A percentile compares a stretch with the other conserved stretches of the same genome.
Conservation (phyloP, 805 yeast species). For the Clavispora phyllophila region DNA sequence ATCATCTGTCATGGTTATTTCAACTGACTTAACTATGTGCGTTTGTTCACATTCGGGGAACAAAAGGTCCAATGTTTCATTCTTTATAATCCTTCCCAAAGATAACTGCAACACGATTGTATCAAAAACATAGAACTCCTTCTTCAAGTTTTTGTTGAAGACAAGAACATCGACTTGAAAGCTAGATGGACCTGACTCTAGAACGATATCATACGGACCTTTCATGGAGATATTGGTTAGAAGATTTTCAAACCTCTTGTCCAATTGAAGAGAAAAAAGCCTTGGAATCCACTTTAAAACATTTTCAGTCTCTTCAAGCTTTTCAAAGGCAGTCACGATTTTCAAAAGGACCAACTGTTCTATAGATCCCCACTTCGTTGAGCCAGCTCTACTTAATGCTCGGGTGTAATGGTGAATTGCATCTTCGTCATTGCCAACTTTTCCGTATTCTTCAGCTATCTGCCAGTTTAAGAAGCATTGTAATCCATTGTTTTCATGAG, state of each 20-base stretch:
- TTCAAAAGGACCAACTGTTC: constrained; percentile 28
- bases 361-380: constrained; percentile 35
- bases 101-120: constrained; percentile 13
- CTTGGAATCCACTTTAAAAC: not conserved
- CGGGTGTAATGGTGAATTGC: constrained; percentile 20
- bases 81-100: not conserved
- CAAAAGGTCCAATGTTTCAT: not conserved
- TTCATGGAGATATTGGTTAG: not conserved
- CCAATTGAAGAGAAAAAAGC: not conserved
- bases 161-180: constrained; percentile 16
- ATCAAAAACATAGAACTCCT: constrained; percentile 16
- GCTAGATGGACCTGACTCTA: not conserved
- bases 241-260: not conserved
- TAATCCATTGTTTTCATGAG: not conserved
- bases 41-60: not conserved
- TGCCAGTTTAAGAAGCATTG: constrained; percentile 29
- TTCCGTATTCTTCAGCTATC: constrained; percentile 45
- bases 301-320: not conserved
- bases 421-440: constrained; percentile 5
- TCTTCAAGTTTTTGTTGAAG: constrained; percentile 6
- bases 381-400: constrained; percentile 3
- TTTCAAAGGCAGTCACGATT: constrained; percentile 20
- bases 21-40: not conserved
- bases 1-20: not conserved
- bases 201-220: not conserved